phyloP scores from a whole-genome alignment of 2,329 filamentous ascomycete genomes.

The Pseudogymnoascus sp. region DNA sequence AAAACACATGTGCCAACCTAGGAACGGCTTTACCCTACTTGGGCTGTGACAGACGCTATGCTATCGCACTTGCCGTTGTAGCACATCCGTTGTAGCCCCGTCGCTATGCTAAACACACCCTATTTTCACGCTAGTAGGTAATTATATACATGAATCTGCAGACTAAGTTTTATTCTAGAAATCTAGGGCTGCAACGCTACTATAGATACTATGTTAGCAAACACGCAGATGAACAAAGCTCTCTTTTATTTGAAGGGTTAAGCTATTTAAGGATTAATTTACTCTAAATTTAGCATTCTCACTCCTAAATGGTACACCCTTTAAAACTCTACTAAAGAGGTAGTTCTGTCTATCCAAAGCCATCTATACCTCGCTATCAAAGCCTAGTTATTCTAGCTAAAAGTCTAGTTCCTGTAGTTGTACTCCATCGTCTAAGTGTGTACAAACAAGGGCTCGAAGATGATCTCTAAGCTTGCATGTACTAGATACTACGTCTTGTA shows the following conservation, averaged over 20 bases:
- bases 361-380: no score
- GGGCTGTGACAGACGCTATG: neutral
- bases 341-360: no score
- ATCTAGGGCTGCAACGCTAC: neutral
- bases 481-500: no score
- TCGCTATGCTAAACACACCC: neutral
- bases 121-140: neutral
- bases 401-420: no score
- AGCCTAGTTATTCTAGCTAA: no score
- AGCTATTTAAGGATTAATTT: neutral
- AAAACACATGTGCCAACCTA: neutral
- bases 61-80: neutral
- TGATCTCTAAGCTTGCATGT: no score
- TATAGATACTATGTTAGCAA: neutral
- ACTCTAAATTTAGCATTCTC: neutral
- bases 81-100: neutral
- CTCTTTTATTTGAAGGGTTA: neutral
- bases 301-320: no score
- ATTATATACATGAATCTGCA: neutral
- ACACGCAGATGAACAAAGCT: neutral
- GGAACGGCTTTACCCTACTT: neutral
- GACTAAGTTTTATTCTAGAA: neutral
- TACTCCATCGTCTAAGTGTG: no score
- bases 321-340: no score
- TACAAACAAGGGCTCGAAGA: no score